phyloP scores from a whole-genome alignment of 2,329 filamentous ascomycete genomes.

The Talaromyces sp. region DNA sequence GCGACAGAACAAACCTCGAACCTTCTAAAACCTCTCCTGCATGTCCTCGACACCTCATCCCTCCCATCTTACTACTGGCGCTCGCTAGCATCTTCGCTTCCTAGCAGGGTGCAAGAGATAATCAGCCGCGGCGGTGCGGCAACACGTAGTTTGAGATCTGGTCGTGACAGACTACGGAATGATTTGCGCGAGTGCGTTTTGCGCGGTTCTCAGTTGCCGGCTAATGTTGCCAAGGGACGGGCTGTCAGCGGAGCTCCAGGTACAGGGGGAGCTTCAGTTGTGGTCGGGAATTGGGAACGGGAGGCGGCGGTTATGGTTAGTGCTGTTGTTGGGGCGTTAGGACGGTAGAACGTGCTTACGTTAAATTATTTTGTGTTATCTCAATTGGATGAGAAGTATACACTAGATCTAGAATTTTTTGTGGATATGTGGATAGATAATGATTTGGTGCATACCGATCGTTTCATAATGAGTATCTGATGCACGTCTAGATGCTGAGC shows the following conservation, averaged over 20 bases:
- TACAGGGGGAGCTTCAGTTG: slow-evolving; percentile 41
- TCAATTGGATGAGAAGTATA: not conserved
- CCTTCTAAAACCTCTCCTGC: slow-evolving; percentile 69
- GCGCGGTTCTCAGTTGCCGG: slow-evolving; percentile 68
- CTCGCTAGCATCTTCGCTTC: slow-evolving; percentile 73
- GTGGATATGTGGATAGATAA: not conserved
- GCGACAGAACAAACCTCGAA: slow-evolving; percentile 25
- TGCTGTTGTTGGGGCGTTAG: slow-evolving; percentile 64
- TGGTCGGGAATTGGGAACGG: slow-evolving; percentile 69
- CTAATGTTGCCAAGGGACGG: slow-evolving; percentile 41
- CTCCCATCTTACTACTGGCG: slow-evolving; percentile 93
- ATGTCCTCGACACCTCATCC: slow-evolving; percentile 80
- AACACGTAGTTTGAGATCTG: slow-evolving; percentile 73
- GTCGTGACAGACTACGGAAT: slow-evolving; percentile 70
- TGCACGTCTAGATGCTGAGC: not conserved
- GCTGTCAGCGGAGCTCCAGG: not conserved
- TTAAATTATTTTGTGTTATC: not conserved
- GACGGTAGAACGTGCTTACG: slow-evolving; percentile 25
- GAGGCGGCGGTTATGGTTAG: slow-evolving; percentile 95
- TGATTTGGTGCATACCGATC: no score
- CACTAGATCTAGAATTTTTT: not conserved
- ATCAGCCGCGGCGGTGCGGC: slow-evolving; percentile 77
- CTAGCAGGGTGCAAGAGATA: slow-evolving; percentile 78
- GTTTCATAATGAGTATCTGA: no score
- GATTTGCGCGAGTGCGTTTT: slow-evolving; percentile 80